Evolutionary conservation across 2,329 filamentous ascomycete genomes (phyloP).

Genomic region (Cladophialophora chaetospira): DNA sequence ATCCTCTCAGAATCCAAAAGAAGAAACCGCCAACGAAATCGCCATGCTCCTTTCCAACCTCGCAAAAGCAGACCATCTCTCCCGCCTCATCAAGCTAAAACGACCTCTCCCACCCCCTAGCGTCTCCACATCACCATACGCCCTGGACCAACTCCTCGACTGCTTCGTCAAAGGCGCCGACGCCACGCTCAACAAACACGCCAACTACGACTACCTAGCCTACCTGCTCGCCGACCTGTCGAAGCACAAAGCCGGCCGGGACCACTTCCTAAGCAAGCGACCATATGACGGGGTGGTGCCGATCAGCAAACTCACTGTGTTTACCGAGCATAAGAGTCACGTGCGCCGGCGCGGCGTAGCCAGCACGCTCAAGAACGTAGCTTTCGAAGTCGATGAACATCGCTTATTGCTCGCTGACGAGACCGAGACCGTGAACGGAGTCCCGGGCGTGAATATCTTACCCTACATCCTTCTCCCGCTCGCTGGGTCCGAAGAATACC

Average conservation of each 20-base stretch:
- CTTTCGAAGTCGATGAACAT: constrained; percentile 79
- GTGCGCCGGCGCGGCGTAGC: constrained; percentile 92
- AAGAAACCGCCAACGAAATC: constrained; percentile 79
- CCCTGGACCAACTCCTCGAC: constrained; percentile 90
- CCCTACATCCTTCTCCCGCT: constrained; percentile 89
- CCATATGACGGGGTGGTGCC: constrained; percentile 82
- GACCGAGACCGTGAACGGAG: constrained; percentile 44
- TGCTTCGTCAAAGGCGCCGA: constrained; percentile 92
- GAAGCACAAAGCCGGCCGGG: constrained; percentile 66
- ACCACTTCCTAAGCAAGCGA: constrained; percentile 73
- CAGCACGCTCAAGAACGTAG: constrained; percentile 89
- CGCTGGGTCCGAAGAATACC: constrained; percentile 83
- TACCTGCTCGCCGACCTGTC: constrained; percentile 94
- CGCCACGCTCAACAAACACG: constrained; percentile 77
- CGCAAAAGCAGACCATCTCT: constrained; percentile 74
- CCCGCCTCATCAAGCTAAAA: constrained; percentile 67
- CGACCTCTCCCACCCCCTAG: constrained; percentile 60
- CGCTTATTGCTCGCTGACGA: constrained; percentile 68
- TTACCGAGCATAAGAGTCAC: constrained; percentile 84
- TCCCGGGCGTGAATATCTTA: constrained; percentile 61
- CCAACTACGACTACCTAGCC: constrained; percentile 86
- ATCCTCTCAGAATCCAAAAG: constrained; percentile 58
- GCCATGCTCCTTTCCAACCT: constrained; percentile 94
- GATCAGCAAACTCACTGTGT: constrained; percentile 87
- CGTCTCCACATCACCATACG: constrained; percentile 57